phyloP scores from a whole-genome alignment of 371 early-diverging fungal species.

The Actinomucor elegans region DNA sequence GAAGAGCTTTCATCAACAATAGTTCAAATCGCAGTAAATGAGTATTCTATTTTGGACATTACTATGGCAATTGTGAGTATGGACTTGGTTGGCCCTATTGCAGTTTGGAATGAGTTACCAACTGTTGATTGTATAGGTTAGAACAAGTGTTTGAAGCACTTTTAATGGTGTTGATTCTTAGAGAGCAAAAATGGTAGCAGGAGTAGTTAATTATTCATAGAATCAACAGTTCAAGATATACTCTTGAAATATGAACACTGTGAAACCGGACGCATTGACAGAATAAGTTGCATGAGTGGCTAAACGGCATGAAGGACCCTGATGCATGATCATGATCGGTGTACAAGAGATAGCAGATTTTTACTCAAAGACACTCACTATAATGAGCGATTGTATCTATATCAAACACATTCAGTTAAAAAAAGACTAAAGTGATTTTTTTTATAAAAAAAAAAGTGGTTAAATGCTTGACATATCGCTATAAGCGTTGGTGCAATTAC shows the following conservation, averaged over 20 bases:
- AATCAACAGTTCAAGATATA: slow-evolving; percentile 56
- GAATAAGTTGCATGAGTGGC: slow-evolving; percentile 44
- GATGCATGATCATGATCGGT: slow-evolving; percentile 76
- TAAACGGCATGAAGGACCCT: slow-evolving; percentile 51
- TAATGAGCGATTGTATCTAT: slow-evolving; percentile 48
- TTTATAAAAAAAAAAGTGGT: slow-evolving; percentile 44
- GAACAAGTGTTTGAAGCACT: background rate
- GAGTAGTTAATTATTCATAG: slow-evolving; percentile 45
- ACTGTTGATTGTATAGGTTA: slow-evolving; percentile 66
- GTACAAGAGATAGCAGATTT: slow-evolving; percentile 83
- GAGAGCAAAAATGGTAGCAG: slow-evolving; percentile 25
- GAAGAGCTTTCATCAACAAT: slow-evolving; percentile 60
- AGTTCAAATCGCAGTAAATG: slow-evolving; percentile 49
- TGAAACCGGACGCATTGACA: slow-evolving; percentile 41
- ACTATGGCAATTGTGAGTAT: slow-evolving; percentile 56
- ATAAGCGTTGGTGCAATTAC: slow-evolving; percentile 69
- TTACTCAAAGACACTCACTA: slow-evolving; percentile 60
- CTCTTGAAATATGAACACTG: slow-evolving; percentile 77
- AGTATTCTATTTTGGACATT: slow-evolving; percentile 28
- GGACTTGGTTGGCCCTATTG: slow-evolving; percentile 63
- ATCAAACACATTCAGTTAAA: slow-evolving; percentile 2
- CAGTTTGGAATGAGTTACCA: slow-evolving; percentile 77
- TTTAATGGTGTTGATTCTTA: background rate
- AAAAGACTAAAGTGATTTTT: slow-evolving; percentile 38
- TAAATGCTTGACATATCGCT: slow-evolving; percentile 51